Conservation (phyloP, 2,329 filamentous ascomycete species). For the Scedosporium boydii region DNA sequence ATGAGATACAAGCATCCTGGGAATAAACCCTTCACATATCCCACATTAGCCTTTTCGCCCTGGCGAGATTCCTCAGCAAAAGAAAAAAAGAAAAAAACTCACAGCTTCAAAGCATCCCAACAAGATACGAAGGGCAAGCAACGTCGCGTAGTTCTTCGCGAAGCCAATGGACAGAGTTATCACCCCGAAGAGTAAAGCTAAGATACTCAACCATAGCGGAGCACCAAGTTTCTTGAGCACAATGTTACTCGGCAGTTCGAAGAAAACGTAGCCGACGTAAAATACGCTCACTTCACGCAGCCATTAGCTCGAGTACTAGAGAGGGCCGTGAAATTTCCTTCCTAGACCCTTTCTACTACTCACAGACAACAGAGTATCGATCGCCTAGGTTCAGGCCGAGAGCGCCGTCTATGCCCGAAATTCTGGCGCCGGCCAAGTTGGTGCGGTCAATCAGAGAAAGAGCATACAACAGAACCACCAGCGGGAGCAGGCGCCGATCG, state of each 20-base stretch:
- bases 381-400: neutral
- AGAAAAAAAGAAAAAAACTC: neutral
- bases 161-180: neutral
- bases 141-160: neutral
- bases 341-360: neutral
- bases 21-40: neutral
- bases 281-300: conserved; percentile 52
- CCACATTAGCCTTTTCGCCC: no score
- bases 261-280: conserved; percentile 60
- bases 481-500: neutral
- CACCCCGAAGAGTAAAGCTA: neutral
- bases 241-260: conserved; percentile 56
- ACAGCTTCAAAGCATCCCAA: neutral
- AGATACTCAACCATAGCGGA: neutral
- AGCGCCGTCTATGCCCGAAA: neutral
- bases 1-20: neutral
- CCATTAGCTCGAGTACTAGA: conserved; percentile 37
- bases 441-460: neutral
- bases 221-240: conserved; percentile 33
- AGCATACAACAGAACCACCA: neutral
- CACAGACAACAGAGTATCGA: neutral
- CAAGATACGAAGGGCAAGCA: neutral
- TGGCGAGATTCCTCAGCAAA: no score
- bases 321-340: neutral
- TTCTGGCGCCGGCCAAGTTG: neutral